A percentile compares a stretch with the other conserved stretches of the same genome.
These are phyloP conservation scores for Trametes sp. DNA, from an alignment of 1,284 basidiomycete species.

Conservation along the genomic window DNA sequence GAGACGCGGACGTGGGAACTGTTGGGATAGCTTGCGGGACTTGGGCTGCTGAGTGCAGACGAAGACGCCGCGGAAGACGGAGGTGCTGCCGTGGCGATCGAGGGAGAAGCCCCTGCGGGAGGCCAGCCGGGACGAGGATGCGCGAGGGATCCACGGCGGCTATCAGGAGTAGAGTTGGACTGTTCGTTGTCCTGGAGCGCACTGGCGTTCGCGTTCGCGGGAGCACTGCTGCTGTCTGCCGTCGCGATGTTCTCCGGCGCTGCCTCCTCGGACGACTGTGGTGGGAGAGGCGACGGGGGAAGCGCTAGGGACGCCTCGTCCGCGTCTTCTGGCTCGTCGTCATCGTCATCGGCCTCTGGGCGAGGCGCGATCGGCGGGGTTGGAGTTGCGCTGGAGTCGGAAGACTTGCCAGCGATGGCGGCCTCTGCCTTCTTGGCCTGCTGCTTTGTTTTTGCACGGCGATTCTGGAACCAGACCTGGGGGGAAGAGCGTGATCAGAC, in stretches of 20 bases:
- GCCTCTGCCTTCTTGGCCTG: slow-evolving; percentile 46
- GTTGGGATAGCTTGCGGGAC: slow-evolving; percentile 13
- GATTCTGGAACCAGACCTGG: slow-evolving; percentile 92
- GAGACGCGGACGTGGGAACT: slow-evolving; percentile 26
- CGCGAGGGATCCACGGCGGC: slow-evolving; percentile 29
- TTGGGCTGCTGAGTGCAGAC: slow-evolving; percentile 15
- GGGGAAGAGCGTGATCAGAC: slow-evolving; percentile 16
- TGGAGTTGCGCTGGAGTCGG: slow-evolving; percentile 9
- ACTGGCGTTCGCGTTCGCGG: slow-evolving; percentile 15
- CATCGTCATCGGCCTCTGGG: slow-evolving; percentile 19
- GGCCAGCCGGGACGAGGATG: slow-evolving; percentile 18
- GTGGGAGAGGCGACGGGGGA: slow-evolving; percentile 17
- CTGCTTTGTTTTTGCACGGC: slow-evolving; percentile 86
- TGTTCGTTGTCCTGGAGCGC: slow-evolving; percentile 18
- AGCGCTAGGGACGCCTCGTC: slow-evolving; percentile 23
- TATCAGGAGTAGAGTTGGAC: slow-evolving; percentile 25
- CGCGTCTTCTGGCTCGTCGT: slow-evolving; percentile 16
- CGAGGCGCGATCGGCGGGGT: slow-evolving; percentile 10
- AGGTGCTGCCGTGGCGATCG: slow-evolving; percentile 18
- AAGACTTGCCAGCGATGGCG: slow-evolving; percentile 14
- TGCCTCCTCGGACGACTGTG: slow-evolving; percentile 16
- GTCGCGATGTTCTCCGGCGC: slow-evolving; percentile 9
- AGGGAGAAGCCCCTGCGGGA: slow-evolving; percentile 17
- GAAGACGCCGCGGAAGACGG: slow-evolving; percentile 11
- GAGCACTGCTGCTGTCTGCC: slow-evolving; percentile 12